A percentile compares a stretch with the other conserved stretches of the same genome.
phyloP scores from a whole-genome alignment of 768 basidiomycete species.

The Phlegmacium glaucopus region DNA sequence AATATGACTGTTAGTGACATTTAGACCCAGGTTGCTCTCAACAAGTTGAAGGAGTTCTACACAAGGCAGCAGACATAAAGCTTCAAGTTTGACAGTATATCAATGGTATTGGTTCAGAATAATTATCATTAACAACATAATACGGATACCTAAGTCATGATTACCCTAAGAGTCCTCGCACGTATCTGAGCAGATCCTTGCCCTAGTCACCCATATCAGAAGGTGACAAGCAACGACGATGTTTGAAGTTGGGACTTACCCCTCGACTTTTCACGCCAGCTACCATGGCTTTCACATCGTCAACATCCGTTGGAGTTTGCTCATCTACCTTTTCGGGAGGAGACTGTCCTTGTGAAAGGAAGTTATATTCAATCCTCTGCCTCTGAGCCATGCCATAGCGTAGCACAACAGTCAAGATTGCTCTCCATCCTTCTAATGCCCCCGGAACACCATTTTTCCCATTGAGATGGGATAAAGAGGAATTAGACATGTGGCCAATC shows the following conservation, averaged over 20 bases:
- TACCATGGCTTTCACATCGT: constrained; percentile 71
- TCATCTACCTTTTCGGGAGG: constrained; percentile 9
- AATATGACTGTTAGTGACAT: not conserved
- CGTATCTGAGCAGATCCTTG: constrained; percentile 68
- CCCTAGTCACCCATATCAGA: constrained; percentile 40
- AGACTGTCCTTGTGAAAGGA: constrained; percentile 16
- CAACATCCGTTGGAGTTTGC: constrained; percentile 35
- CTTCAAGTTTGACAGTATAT: not conserved
- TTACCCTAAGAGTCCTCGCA: constrained; percentile 63
- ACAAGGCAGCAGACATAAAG: constrained; percentile 18
- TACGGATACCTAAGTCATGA: not conserved
- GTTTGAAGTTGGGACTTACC: constrained; percentile 40
- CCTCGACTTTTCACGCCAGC: constrained; percentile 72
- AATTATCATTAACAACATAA: not conserved
- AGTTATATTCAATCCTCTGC: constrained; percentile 36
- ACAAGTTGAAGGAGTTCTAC: constrained; percentile 37
- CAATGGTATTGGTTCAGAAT: not conserved
- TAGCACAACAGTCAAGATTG: constrained; percentile 64
- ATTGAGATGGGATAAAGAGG: constrained; percentile 30
- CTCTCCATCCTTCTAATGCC: constrained; percentile 74
- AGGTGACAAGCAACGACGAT: not conserved
- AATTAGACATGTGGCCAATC: constrained; percentile 21
- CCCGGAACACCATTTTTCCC: constrained; percentile 17
- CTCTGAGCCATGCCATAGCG: constrained; percentile 65
- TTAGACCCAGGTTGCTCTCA: constrained; percentile 31